These are phyloP conservation scores for Ustilago xerochloae DNA, from an alignment of 1,284 basidiomycete genomes.

Conservation along the genomic window DNA sequence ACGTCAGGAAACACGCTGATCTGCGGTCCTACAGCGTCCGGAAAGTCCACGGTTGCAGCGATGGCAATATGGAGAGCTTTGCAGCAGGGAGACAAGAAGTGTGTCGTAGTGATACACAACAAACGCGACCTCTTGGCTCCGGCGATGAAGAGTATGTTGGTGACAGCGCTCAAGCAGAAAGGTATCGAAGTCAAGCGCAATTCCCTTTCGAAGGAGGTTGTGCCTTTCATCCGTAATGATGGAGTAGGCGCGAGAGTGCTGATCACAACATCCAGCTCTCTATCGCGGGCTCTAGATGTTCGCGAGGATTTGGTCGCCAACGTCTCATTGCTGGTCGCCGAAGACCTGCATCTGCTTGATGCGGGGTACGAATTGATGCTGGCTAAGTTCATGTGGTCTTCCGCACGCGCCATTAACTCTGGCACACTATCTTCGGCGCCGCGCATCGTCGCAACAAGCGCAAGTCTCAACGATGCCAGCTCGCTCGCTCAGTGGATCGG, in stretches of 20 bases:
- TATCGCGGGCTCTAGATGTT: conserved; percentile 61
- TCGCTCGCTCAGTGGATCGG: conserved; percentile 87
- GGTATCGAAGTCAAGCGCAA: conserved; percentile 29
- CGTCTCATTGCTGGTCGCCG: conserved; percentile 77
- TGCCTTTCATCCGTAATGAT: conserved; percentile 17
- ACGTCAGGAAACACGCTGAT: conserved; percentile 80
- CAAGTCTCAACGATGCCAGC: conserved; percentile 81
- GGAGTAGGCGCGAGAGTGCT: conserved; percentile 51
- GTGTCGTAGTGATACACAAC: conserved; percentile 21
- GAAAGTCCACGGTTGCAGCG: conserved; percentile 79
- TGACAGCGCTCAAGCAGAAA: conserved; percentile 28
- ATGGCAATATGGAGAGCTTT: conserved; percentile 38
- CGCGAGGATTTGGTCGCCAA: conserved; percentile 14
- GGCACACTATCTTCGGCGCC: not conserved
- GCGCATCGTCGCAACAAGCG: conserved; percentile 82
- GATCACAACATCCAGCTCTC: conserved; percentile 68
- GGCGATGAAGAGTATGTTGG: conserved; percentile 13
- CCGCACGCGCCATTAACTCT: not conserved
- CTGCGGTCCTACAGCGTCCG: conserved; percentile 82
- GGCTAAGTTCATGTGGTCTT: conserved; percentile 70
- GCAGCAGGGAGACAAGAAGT: conserved; percentile 10
- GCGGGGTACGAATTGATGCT: conserved; percentile 84
- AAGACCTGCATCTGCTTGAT: conserved; percentile 87
- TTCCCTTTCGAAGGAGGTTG: conserved; percentile 22
- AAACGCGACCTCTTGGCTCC: conserved; percentile 24